Conservation (phyloP, 2,329 filamentous ascomycete species). For the Botrytis paeoniae region DNA sequence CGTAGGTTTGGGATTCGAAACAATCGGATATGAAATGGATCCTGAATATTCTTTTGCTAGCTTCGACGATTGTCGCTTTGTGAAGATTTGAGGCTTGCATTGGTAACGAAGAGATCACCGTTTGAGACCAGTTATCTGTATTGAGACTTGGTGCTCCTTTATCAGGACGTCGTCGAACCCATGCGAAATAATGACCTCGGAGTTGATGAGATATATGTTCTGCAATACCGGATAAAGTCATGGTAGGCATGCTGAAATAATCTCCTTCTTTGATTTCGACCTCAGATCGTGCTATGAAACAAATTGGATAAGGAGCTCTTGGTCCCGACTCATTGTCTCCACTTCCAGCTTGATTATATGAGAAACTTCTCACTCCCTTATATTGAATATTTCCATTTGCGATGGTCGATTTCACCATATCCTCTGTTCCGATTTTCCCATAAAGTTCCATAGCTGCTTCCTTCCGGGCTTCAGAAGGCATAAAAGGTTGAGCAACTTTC, state of each 20-base stretch:
- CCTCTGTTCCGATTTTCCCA: constrained; percentile 33
- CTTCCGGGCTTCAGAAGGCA: constrained; percentile 33
- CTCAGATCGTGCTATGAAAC: constrained; percentile 50
- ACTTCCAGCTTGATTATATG: constrained; percentile 40
- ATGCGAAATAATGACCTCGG: constrained; percentile 62
- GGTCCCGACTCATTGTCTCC: constrained; percentile 48
- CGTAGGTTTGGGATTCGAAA: constrained; percentile 44
- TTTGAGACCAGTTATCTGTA: constrained; percentile 52
- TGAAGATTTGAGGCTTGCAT: constrained; percentile 41
- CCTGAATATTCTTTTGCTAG: constrained; percentile 50
- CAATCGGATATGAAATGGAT: constrained; percentile 53
- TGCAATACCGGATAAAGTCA: constrained; percentile 52
- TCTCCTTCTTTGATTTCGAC: constrained; percentile 33
- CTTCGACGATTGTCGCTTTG: constrained; percentile 37
- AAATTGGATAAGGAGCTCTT: constrained; percentile 51
- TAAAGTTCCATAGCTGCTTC: constrained; percentile 39
- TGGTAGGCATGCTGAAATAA: constrained; percentile 50
- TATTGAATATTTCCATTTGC: constrained; percentile 41
- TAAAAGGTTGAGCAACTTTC: constrained; percentile 39
- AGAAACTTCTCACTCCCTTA: constrained; percentile 36
- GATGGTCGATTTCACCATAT: constrained; percentile 34
- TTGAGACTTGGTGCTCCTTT: constrained; percentile 20
- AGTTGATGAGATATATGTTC: constrained; percentile 53
- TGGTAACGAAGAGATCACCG: constrained; percentile 55
- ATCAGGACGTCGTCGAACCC: constrained; percentile 45